Evolutionary conservation across 2,329 filamentous ascomycete species (phyloP).

Genomic region (Aaosphaeria arxii): DNA sequence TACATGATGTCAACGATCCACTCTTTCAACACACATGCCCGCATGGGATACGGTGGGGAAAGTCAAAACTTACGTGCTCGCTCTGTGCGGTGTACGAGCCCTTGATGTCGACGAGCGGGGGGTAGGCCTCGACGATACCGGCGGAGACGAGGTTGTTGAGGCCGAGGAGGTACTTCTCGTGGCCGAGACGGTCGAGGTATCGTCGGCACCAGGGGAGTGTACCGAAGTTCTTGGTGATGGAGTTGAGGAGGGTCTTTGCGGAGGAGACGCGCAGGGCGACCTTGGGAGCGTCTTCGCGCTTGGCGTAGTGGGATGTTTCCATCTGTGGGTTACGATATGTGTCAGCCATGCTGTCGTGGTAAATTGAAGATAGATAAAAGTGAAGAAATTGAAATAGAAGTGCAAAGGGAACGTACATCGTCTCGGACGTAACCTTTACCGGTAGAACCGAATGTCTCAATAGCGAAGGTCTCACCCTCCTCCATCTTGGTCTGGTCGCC

Average conservation of each 20-base stretch:
- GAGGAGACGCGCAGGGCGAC: conserved; percentile 74
- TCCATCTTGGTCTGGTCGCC: conserved; percentile 94
- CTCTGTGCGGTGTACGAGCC: conserved; percentile 93
- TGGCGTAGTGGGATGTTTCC: conserved; percentile 87
- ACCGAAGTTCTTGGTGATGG: conserved; percentile 95
- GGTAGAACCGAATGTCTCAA: conserved; percentile 93
- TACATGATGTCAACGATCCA: conserved; percentile 7
- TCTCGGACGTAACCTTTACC: conserved; percentile 85
- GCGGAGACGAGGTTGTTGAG: conserved; percentile 80
- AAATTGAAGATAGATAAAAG: conserved; percentile 1
- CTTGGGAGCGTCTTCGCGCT: conserved; percentile 68
- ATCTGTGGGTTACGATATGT: conserved; percentile 42
- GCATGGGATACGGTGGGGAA: not conserved
- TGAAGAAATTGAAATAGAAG: not conserved
- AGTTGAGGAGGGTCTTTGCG: conserved; percentile 78
- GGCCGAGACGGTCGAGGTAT: conserved; percentile 88
- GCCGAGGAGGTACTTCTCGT: conserved; percentile 90
- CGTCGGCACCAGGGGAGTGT: conserved; percentile 87
- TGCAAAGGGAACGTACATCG: conserved; percentile 54
- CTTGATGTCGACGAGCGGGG: conserved; percentile 86
- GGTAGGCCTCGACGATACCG: conserved; percentile 87
- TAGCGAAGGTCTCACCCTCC: conserved; percentile 91
- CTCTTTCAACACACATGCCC: not conserved
- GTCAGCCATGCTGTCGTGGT: conserved; percentile 2
- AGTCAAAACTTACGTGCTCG: conserved; percentile 71